Conservation (phyloP, 2,329 filamentous ascomycete genomes). For the Sclerotinia minor region DNA sequence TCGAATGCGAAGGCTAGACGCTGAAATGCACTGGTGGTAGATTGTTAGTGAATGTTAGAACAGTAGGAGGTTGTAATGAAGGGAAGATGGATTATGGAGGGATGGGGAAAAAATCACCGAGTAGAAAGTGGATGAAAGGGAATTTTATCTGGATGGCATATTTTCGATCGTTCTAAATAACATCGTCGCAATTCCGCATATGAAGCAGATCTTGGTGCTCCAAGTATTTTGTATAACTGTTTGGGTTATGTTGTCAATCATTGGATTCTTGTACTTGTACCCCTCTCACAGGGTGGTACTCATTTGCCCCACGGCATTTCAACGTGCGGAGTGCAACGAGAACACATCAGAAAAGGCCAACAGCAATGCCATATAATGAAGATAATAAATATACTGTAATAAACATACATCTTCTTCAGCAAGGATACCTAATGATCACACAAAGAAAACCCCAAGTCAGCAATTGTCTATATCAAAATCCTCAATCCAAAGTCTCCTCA, state of each 20-base stretch:
- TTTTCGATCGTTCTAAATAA: constrained; percentile 45
- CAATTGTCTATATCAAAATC: background rate
- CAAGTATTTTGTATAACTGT: constrained; percentile 45
- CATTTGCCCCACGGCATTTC: background rate
- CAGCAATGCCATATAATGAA: background rate
- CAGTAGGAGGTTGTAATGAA: background rate
- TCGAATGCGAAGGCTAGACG: constrained; percentile 46
- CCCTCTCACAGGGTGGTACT: background rate
- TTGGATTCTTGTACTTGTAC: background rate
- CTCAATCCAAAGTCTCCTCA: background rate
- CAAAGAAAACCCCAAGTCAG: background rate
- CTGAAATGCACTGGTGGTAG: constrained; percentile 43
- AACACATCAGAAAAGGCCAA: background rate
- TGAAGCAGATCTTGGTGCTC: constrained; percentile 41
- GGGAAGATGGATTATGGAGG: background rate
- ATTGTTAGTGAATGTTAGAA: background rate
- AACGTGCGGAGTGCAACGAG: background rate
- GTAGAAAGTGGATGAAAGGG: constrained; percentile 44
- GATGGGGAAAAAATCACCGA: constrained; percentile 33
- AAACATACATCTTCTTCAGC: constrained; percentile 42
- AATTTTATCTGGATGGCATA: constrained; percentile 45
- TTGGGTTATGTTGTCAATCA: constrained; percentile 26
- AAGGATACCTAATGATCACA: constrained; percentile 36
- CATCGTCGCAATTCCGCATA: constrained; percentile 44
- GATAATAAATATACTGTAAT: constrained; percentile 15